Base-by-base conservation (phyloP, 75 land plant species). In the Azolla pinnata region DNA sequence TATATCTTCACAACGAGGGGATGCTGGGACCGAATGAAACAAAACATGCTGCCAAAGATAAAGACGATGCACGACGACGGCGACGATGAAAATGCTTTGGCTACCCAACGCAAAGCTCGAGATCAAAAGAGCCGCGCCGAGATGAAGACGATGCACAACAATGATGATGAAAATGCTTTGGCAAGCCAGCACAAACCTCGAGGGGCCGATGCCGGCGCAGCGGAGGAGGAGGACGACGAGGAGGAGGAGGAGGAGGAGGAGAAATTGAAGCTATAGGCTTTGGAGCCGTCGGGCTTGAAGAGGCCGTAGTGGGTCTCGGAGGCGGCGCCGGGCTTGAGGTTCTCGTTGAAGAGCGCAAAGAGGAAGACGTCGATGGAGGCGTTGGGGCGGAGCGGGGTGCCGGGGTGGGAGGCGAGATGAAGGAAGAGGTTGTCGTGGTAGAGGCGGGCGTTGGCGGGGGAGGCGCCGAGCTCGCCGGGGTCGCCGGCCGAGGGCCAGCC, bases 401-500 rank as follows among this genome's bases (percentile, higher is more conserved):
- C 96, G 42, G 60, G 70, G 46, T 61, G 61, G 56, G 74, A 53
- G 29, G 61, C 23, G 18, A 89, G 54, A 45, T 79, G 53, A 66
- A 71, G 75, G 44, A 89, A 53, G 61, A 89, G 57, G 57, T 89
- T 89, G 34, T 72, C 79, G 42, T 85, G 87, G 70, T 89, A 89
- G 60, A 68, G 76, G 67, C 42, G 67, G 5, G 96, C 96, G 31
- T 89, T 89, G 0, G 71, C 77, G 3, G 57, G 54, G 30, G 81
- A 75, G 0, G 81, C 83, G 0, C 86, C 96, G 19, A 74, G 38
- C 68, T 89, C 91, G 38, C 70, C 71, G 2, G 35, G 45, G 54
- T 82, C 90, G 23, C 96, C 96, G n/a, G 71, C 61, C 21, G 96
- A 89, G 16, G 93, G 93, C 93, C 93, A 88, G 0, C 93, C 93